Percentiles rank a stretch among this genome's conserved stretches.
phyloP scores from a whole-genome alignment of 371 early-diverging fungal genomes.

The Choanephora cucurbitarum region DNA sequence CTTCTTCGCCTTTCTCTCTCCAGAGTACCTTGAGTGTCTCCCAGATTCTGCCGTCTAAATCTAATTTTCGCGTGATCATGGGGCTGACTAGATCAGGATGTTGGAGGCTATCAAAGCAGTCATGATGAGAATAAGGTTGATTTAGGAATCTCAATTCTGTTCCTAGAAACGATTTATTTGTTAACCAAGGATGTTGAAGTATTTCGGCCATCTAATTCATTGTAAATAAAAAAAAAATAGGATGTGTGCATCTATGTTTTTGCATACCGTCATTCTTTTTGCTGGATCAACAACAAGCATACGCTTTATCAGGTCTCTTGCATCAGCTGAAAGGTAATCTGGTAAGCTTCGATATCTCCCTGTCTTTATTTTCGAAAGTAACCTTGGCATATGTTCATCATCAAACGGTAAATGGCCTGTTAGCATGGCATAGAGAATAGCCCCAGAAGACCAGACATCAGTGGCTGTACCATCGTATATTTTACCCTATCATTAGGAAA shows the following conservation, averaged over 20 bases:
- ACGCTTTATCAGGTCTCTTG: slow-evolving; percentile 60
- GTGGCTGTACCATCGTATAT: slow-evolving; percentile 82
- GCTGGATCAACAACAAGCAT: slow-evolving; percentile 59
- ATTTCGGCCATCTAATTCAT: slow-evolving; percentile 35
- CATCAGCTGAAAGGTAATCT: slow-evolving; percentile 58
- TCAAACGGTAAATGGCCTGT: slow-evolving; percentile 93
- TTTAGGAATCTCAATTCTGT: slow-evolving; percentile 33
- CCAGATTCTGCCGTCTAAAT: slow-evolving; percentile 44
- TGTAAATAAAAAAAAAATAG: not conserved
- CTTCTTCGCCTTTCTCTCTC: slow-evolving; percentile 30
- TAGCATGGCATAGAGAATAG: slow-evolving; percentile 88
- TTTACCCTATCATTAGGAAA: slow-evolving; percentile 40
- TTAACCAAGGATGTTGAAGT: slow-evolving; percentile 46
- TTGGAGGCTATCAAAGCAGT: slow-evolving; percentile 21
- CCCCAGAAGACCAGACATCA: slow-evolving; percentile 93
- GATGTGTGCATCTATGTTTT: slow-evolving; percentile 1
- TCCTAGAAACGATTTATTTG: slow-evolving; percentile 39
- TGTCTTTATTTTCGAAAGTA: slow-evolving; percentile 68
- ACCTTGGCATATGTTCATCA: slow-evolving; percentile 80
- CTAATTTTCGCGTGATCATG: slow-evolving; percentile 26
- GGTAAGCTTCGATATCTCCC: slow-evolving; percentile 58
- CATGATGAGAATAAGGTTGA: slow-evolving; percentile 3
- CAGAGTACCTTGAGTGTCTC: slow-evolving; percentile 37
- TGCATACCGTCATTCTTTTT: slow-evolving; percentile 53
- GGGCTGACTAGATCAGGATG: slow-evolving; percentile 23